Evolutionary conservation across 768 basidiomycete species (phyloP).

Genomic region (Lyophyllum shimeji): DNA sequence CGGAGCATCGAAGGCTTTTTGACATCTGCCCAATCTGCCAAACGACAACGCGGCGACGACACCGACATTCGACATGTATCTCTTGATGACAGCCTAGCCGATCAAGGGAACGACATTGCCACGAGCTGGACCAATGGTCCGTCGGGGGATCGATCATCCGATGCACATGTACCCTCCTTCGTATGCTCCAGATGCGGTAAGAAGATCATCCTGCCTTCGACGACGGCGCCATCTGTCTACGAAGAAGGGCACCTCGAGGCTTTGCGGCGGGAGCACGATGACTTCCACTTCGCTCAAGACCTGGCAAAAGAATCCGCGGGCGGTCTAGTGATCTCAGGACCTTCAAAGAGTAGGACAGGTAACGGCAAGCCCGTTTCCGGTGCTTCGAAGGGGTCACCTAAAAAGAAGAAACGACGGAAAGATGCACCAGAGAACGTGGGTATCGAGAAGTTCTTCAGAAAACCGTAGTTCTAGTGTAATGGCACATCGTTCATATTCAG

Average conservation of each 20-base stretch:
- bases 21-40: conserved; percentile 34
- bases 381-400: conserved; percentile 13
- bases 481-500: too few relatives aligned
- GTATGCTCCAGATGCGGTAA: conserved; percentile 60
- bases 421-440: neutral
- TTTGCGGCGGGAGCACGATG: conserved; percentile 72
- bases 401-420: conserved; percentile 19
- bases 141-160: neutral
- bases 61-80: neutral
- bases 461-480: conserved; percentile 3
- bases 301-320: conserved; percentile 48
- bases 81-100: neutral
- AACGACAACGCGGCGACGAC: conserved; percentile 35
- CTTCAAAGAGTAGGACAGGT: conserved; percentile 9
- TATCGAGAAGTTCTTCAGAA: conserved; percentile 21
- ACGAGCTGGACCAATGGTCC: neutral
- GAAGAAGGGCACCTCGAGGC: conserved; percentile 38
- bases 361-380: neutral
- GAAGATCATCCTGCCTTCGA: conserved; percentile 33
- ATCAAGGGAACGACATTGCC: conserved; percentile 3
- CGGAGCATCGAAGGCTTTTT: conserved; percentile 89
- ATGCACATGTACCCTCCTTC: conserved; percentile 35
- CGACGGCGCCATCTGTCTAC: conserved; percentile 22
- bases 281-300: conserved; percentile 88
- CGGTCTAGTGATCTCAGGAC: conserved; percentile 13